Evolutionary conservation across 2,329 filamentous ascomycete species (phyloP).

Genomic region (Onygenales sp.): DNA sequence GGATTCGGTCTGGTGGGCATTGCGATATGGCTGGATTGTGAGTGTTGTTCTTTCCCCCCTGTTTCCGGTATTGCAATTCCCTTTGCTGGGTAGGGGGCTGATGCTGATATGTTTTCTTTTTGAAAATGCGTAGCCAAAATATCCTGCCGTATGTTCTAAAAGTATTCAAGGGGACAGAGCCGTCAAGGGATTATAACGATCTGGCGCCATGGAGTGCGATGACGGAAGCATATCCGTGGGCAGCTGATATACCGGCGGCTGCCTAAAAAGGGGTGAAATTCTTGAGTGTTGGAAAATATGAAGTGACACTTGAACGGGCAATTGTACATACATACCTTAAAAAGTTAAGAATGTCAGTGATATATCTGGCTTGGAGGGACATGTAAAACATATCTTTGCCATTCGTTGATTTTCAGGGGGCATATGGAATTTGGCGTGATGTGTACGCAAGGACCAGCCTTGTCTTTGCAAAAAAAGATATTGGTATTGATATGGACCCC

Average conservation of each 20-base stretch:
- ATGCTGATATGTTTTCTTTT: not conserved
- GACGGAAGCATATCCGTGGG: conserved; percentile 40
- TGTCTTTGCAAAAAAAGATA: too few relatives aligned
- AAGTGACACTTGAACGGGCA: too few relatives aligned
- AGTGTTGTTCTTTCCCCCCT: conserved; percentile 15
- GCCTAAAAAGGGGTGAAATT: not conserved
- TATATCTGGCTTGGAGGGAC: too few relatives aligned
- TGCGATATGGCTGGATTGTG: conserved; percentile 42
- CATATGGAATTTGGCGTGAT: too few relatives aligned
- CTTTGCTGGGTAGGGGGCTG: not conserved
- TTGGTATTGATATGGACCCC: too few relatives aligned
- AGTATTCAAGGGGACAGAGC: conserved; percentile 38
- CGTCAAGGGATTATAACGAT: conserved; percentile 38
- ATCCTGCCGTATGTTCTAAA: conserved; percentile 42
- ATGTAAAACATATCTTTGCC: too few relatives aligned
- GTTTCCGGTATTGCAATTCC: conserved; percentile 5
- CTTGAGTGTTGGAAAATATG: not conserved
- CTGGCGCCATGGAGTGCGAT: conserved; percentile 37
- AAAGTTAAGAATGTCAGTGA: too few relatives aligned
- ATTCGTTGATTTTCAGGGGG: too few relatives aligned
- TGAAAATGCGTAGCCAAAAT: conserved; percentile 23
- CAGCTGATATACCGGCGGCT: conserved; percentile 25
- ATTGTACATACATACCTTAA: too few relatives aligned
- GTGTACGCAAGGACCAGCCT: too few relatives aligned
- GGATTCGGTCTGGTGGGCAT: conserved; percentile 38